Conservation (phyloP, 2,329 filamentous ascomycete species). For the Exophiala sideris region DNA sequence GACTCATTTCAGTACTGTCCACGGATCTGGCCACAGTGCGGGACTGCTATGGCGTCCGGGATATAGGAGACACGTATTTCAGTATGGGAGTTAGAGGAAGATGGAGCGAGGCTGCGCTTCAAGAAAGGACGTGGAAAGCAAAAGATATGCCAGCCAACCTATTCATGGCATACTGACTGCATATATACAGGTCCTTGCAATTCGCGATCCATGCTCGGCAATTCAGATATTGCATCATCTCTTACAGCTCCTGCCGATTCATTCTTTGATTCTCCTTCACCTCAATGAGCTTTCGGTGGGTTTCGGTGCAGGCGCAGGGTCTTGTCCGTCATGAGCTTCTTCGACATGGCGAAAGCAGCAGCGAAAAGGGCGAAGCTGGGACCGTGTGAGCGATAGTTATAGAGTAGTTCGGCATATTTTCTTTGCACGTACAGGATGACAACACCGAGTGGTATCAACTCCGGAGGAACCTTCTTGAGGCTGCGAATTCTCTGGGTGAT, state of each 20-base stretch:
- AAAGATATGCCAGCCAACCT: background rate
- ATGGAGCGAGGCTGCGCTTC: background rate
- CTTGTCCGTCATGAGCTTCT: conserved; percentile 86
- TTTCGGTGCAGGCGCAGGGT: conserved; percentile 76
- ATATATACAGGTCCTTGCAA: conserved; percentile 37
- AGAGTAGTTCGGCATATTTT: background rate
- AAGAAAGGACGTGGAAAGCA: background rate
- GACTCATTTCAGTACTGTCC: too few relatives aligned
- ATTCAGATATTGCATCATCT: conserved; percentile 10
- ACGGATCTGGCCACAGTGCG: too few relatives aligned
- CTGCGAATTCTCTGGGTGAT: conserved; percentile 91
- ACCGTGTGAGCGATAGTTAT: conserved; percentile 4
- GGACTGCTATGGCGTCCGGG: too few relatives aligned
- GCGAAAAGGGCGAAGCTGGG: conserved; percentile 66
- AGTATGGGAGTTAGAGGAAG: background rate
- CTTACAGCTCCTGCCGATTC: background rate
- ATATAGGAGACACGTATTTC: too few relatives aligned
- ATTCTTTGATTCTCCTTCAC: conserved; percentile 21
- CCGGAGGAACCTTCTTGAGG: conserved; percentile 84
- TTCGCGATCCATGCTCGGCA: conserved; percentile 30
- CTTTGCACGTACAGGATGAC: conserved; percentile 70
- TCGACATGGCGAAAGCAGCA: conserved; percentile 74
- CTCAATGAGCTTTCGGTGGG: conserved; percentile 31
- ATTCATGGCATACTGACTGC: conserved; percentile 1
- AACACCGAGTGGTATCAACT: conserved; percentile 87